Percentiles rank a stretch among this genome's conserved stretches.
Conservation (phyloP, 306 rosid genomes). For the Bauhinia variegata region DNA sequence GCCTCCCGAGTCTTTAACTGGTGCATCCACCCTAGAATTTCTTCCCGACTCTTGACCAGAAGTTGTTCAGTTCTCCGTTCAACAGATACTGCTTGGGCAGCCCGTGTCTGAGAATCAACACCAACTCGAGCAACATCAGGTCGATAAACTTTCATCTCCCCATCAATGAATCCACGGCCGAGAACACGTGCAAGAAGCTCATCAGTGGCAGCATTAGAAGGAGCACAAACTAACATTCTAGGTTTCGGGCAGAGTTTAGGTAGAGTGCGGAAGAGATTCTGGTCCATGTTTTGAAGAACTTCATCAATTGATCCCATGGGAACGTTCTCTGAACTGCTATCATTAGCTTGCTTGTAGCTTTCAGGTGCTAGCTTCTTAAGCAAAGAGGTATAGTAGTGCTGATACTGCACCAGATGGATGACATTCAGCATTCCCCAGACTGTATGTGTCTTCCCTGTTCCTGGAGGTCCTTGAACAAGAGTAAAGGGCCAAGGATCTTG, state of each 20-base stretch:
- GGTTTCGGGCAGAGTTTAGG: constrained; percentile 97
- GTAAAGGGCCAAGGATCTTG: constrained; percentile 99
- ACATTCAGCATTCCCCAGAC: constrained; percentile 99
- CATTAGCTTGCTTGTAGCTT: constrained; percentile 93
- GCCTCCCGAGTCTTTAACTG: constrained; percentile 81
- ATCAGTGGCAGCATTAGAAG: constrained; percentile 99
- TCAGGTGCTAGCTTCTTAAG: constrained; percentile 97
- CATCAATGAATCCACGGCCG: constrained; percentile 96
- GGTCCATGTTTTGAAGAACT: constrained; percentile 98
- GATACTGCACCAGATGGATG: constrained; percentile 97
- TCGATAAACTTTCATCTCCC: constrained; percentile 97
- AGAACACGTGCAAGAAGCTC: constrained; percentile 99
- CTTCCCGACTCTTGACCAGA: constrained; percentile 80
- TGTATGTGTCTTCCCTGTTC: constrained; percentile 99
- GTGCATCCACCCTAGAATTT: constrained; percentile 88
- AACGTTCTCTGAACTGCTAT: constrained; percentile 68
- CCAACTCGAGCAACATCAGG: constrained; percentile 99
- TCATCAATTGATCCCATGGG: constrained; percentile 88
- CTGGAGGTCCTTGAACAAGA: constrained; percentile 99
- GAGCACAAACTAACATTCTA: constrained; percentile 98
- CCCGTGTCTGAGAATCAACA: constrained; percentile 98
- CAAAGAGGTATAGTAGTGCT: constrained; percentile 93
- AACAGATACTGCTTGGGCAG: constrained; percentile 99
- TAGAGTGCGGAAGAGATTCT: constrained; percentile 88
- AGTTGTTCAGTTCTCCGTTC: constrained; percentile 99